Evolutionary conservation across 176 grass and related monocot genomes (phyloP).

Genomic region (Musa troglodytarum): DNA sequence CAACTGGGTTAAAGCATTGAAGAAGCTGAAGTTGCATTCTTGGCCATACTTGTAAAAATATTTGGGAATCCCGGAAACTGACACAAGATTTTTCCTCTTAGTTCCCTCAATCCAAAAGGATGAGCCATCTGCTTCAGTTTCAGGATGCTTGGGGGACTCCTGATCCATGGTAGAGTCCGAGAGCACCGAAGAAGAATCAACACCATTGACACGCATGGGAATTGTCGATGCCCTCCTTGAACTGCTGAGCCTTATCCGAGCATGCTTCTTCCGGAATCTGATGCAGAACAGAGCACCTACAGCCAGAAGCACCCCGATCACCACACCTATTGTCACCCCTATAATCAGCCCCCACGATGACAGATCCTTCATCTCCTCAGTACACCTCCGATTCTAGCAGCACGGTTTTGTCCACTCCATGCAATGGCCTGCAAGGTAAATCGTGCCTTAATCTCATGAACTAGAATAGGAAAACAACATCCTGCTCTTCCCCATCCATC

Average conservation of each 20-base stretch:
- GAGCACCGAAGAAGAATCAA: conserved; percentile 31
- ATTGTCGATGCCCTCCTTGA: conserved; percentile 62
- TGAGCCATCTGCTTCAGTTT: conserved; percentile 12
- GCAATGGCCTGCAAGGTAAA: background rate
- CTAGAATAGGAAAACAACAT: too few species aligned
- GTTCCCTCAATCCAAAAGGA: conserved; percentile 53
- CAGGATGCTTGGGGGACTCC: conserved; percentile 44
- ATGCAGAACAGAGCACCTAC: conserved; percentile 55
- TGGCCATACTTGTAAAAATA: conserved; percentile 70
- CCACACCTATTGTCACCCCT: conserved; percentile 59
- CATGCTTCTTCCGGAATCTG: conserved; percentile 42
- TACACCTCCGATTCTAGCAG: background rate
- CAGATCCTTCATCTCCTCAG: conserved; percentile 32
- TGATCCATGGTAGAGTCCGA: conserved; percentile 59
- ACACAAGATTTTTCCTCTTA: conserved; percentile 48
- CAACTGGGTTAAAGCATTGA: background rate
- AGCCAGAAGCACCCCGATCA: conserved; percentile 76
- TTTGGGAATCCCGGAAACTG: conserved; percentile 88
- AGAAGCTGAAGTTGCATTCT: background rate
- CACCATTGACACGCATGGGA: conserved; percentile 49
- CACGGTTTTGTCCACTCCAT: background rate
- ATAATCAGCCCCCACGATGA: conserved; percentile 61
- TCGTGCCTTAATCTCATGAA: too few species aligned
- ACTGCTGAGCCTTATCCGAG: conserved; percentile 56
- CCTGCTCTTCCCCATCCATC: too few species aligned